phyloP scores from a whole-genome alignment of 495 filamentous ascomycete species.

The Xylaria palmicola region DNA sequence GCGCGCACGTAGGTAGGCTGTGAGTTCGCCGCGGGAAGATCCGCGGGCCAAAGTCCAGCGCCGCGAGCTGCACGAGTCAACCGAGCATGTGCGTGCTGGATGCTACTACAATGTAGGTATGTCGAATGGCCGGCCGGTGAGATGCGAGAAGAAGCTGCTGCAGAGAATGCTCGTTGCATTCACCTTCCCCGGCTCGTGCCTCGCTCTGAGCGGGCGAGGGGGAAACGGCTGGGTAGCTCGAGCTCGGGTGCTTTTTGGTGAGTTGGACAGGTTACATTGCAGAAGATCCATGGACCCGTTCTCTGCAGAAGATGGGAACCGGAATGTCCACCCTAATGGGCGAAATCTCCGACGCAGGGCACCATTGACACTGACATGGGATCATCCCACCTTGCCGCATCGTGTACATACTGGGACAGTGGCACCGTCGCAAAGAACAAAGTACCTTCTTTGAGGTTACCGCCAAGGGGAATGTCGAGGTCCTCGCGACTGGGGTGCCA shows the following conservation, averaged over 20 bases:
- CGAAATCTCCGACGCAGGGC: constrained; percentile 14
- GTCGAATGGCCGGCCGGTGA: neutral
- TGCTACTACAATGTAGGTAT: too few relatives aligned
- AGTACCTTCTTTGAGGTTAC: neutral
- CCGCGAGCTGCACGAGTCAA: neutral
- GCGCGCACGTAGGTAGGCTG: constrained; percentile 7
- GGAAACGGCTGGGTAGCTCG: neutral
- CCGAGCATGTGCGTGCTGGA: too few relatives aligned
- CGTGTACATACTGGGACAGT: neutral
- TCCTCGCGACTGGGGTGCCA: too few relatives aligned
- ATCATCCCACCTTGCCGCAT: constrained; percentile 9
- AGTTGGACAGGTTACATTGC: constrained; percentile 12
- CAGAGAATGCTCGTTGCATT: neutral
- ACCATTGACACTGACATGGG: constrained; percentile 3
- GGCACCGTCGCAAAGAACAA: too few relatives aligned
- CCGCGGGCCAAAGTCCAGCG: constrained; percentile 2
- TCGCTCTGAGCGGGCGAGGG: neutral
- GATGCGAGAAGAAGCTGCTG: neutral
- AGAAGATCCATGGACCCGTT: constrained; percentile 6
- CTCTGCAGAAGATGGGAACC: constrained; percentile 1
- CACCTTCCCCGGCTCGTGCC: neutral
- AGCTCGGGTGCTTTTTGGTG: constrained; percentile 9
- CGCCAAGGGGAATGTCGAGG: neutral
- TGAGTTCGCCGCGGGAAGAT: constrained; percentile 14
- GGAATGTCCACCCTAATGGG: constrained; percentile 2